A percentile compares a stretch with the other conserved stretches of the same genome.
These are phyloP conservation scores for Microbotryum lychnidis-dioicae DNA, from an alignment of 1,284 basidiomycete genomes.

Conservation along the genomic window DNA sequence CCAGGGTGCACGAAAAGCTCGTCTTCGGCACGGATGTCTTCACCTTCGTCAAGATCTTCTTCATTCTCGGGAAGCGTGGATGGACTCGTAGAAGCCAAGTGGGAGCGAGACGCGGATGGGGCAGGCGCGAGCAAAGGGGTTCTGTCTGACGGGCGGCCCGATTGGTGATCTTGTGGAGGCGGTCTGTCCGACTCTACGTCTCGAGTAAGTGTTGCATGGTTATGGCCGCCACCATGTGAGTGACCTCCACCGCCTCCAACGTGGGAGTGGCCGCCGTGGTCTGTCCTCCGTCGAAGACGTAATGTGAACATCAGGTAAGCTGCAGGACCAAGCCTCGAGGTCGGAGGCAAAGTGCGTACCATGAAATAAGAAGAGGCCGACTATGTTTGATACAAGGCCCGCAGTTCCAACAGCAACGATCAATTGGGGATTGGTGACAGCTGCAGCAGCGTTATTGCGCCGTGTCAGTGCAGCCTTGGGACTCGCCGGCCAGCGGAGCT, in stretches of 20 bases:
- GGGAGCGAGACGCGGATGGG: background rate
- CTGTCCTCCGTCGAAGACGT: conserved; percentile 41
- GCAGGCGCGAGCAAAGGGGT: conserved; percentile 22
- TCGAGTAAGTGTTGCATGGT: conserved; percentile 18
- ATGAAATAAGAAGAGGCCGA: conserved; percentile 92
- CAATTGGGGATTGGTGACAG: conserved; percentile 78
- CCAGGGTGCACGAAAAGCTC: conserved; percentile 34
- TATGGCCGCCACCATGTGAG: conserved; percentile 28
- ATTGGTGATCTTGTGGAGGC: conserved; percentile 4
- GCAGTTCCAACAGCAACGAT: conserved; percentile 84
- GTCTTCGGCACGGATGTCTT: conserved; percentile 23
- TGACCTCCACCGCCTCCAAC: conserved; percentile 30
- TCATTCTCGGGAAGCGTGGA: background rate
- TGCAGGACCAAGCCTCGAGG: background rate
- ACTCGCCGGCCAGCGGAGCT: no score
- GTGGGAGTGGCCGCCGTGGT: conserved; percentile 48
- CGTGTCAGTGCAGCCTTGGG: background rate
- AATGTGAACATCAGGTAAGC: background rate
- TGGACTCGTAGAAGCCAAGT: background rate
- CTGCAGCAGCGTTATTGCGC: conserved; percentile 43
- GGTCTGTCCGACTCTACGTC: conserved; percentile 1
- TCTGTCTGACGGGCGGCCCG: conserved; percentile 17
- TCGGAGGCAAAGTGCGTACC: conserved; percentile 48
- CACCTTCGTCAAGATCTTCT: conserved; percentile 4
- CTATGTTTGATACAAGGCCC: conserved; percentile 82